Percentiles rank a stretch among this genome's conserved stretches.
Conservation (phyloP, 495 filamentous ascomycete genomes). For the Penicillium crystallinum region DNA sequence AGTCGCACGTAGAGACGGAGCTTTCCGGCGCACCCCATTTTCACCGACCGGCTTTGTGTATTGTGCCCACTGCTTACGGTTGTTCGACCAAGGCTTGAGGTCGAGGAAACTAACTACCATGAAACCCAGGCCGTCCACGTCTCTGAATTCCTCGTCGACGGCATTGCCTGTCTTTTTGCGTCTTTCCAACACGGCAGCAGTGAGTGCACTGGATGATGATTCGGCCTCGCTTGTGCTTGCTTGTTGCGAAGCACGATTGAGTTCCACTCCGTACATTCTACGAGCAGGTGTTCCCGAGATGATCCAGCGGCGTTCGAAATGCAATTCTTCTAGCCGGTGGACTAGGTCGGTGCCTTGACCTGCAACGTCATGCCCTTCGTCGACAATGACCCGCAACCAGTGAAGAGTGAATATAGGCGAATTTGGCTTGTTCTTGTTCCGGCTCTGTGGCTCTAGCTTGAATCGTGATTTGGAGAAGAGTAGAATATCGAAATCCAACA, state of each 20-base stretch:
- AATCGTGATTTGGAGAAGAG: constrained; percentile 73
- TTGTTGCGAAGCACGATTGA: constrained; percentile 51
- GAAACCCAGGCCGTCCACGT: constrained; percentile 67
- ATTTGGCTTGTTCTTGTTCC: constrained; percentile 6
- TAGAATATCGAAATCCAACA: constrained; percentile 71
- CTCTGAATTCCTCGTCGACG: constrained; percentile 55
- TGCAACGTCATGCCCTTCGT: constrained; percentile 84
- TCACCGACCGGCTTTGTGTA: constrained; percentile 65
- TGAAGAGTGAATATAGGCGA: constrained; percentile 66
- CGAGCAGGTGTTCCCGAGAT: constrained; percentile 87
- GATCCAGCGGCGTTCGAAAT: constrained; percentile 75
- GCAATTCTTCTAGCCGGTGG: constrained; percentile 59
- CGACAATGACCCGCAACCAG: constrained; percentile 82
- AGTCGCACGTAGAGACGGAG: constrained; percentile 59
- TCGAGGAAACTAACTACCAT: constrained; percentile 67
- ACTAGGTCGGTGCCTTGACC: constrained; percentile 54
- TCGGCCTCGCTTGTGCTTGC: constrained; percentile 36
- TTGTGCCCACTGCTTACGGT: constrained; percentile 60
- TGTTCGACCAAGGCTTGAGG: constrained; percentile 71
- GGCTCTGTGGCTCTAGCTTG: constrained; percentile 45
- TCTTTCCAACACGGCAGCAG: constrained; percentile 27
- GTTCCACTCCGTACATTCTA: constrained; percentile 70
- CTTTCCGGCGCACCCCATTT: constrained; percentile 50
- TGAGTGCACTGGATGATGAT: constrained; percentile 22
- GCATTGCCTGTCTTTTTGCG: constrained; percentile 36